Evolutionary conservation across 768 basidiomycete genomes (phyloP), one percentile per base, ranked within the genome.

Genomic region (Mycena venus): DNA sequence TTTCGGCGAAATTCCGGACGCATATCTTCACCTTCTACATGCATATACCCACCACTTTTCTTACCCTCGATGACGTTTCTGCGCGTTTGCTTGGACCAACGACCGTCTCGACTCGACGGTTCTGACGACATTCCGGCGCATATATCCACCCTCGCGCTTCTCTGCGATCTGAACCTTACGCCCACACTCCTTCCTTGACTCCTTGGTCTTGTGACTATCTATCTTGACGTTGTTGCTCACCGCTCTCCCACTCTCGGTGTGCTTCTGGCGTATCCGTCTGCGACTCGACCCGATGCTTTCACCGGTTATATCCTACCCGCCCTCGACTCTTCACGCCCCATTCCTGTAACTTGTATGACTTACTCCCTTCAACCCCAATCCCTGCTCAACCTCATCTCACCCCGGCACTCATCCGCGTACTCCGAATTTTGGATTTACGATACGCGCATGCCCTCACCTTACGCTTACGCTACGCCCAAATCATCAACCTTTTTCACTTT

Each of bases 401-500:
- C 40, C 64, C 42, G 34, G 34, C 21, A 53, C 36, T 53, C 64
- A 55, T 53, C 51, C 51, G 49, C 17, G 51, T n/a, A 47, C 62
- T 19, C 63, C 25, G 49, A 7, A 29, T 55, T 66, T 63, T 25
- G 36, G 36, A 38, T 38, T n/a, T 38, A 2, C 36, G 36, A 38
- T 38, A 42, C 36, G 56, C 56, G 10, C 21, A 36, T 34, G 21
- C 38, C n/a, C 31, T 27, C 56, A 36, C 31, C 27, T 59, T 53
- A 15, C 27, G 34, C 25, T 34, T 44, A 25, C 36, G n/a, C n/a
- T n/a, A n/a, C n/a, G n/a, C n/a, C n/a, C n/a, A n/a, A n/a, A n/a
- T n/a, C n/a, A 51, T 62, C 59, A 67, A 73, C 72, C 72, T 73
- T 73, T 67, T 73, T 73, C 53, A 68, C 72, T 67, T 31, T n/a